Percentiles rank a stretch among this genome's conserved stretches.
Evolutionary conservation across 2,329 filamentous ascomycete genomes (phyloP).

Genomic region (Ambrosiella cleistominuta): DNA sequence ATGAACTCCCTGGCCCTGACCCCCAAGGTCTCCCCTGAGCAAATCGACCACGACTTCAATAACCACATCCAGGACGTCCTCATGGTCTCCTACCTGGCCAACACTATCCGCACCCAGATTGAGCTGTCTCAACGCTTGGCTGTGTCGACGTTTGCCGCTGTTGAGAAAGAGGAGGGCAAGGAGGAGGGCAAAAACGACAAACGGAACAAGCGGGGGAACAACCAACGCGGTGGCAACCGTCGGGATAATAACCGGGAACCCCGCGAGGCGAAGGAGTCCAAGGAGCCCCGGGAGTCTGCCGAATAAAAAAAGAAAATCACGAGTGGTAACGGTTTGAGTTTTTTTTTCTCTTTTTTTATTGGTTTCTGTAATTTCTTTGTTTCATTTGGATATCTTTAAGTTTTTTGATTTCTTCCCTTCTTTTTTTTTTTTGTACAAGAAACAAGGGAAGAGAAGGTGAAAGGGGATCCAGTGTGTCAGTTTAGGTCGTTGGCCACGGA

Average conservation of each 20-base stretch:
- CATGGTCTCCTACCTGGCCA: conserved; percentile 93
- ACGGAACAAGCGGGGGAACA: conserved; percentile 32
- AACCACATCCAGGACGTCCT: conserved; percentile 98
- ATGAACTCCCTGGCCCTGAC: conserved; percentile 85
- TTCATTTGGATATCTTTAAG: too few relatives aligned
- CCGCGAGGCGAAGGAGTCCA: conserved; percentile 11
- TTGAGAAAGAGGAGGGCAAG: conserved; percentile 34
- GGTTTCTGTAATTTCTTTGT: too few relatives aligned
- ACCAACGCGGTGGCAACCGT: conserved; percentile 31
- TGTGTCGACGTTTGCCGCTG: conserved; percentile 45
- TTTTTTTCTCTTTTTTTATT: background rate
- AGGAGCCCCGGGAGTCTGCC: conserved; percentile 16
- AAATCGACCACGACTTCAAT: conserved; percentile 98
- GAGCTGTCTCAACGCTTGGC: conserved; percentile 91
- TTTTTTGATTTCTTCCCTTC: too few relatives aligned
- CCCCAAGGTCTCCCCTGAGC: conserved; percentile 78
- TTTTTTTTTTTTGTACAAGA: too few relatives aligned
- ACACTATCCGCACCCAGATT: conserved; percentile 97
- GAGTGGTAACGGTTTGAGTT: background rate
- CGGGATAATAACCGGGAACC: conserved; percentile 23
- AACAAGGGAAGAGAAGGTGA: too few relatives aligned
- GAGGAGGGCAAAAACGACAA: conserved; percentile 25
- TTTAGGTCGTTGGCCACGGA: too few relatives aligned
- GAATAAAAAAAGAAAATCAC: conserved; percentile 19
- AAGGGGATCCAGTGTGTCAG: too few relatives aligned